phyloP scores from a whole-genome alignment of 257 asterid species.

The Anisodus tanguticus region DNA sequence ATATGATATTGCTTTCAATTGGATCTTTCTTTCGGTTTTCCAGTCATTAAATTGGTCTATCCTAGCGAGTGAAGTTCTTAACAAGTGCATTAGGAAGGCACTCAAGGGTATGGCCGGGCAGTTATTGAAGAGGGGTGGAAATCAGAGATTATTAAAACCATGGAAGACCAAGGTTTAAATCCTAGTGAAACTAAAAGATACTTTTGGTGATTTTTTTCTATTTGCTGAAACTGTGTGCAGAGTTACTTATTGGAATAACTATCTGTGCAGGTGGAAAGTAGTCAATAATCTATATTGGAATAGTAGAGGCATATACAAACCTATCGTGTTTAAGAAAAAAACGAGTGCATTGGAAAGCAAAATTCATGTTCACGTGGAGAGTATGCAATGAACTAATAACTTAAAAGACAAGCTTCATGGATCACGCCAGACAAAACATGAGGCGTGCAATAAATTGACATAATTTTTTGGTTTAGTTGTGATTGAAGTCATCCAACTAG shows the following conservation, averaged over 20 bases:
- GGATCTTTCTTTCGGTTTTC: background rate
- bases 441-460: background rate
- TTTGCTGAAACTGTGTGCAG: no score
- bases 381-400: background rate
- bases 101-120: background rate
- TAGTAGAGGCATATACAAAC: background rate
- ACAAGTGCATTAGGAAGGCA: background rate
- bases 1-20: background rate
- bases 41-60: background rate
- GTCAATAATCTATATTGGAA: background rate
- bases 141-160: no score
- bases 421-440: background rate
- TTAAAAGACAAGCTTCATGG: background rate
- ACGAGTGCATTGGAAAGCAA: background rate
- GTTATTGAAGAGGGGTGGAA: background rate
- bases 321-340: background rate
- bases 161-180: no score
- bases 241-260: background rate
- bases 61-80: background rate
- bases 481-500: background rate
- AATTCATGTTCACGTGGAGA: background rate
- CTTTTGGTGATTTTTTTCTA: no score
- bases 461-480: background rate
- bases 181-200: no score
- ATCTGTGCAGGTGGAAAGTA: no score